phyloP scores from a whole-genome alignment of 2,329 filamentous ascomycete species.

The Colletotrichum sp. region DNA sequence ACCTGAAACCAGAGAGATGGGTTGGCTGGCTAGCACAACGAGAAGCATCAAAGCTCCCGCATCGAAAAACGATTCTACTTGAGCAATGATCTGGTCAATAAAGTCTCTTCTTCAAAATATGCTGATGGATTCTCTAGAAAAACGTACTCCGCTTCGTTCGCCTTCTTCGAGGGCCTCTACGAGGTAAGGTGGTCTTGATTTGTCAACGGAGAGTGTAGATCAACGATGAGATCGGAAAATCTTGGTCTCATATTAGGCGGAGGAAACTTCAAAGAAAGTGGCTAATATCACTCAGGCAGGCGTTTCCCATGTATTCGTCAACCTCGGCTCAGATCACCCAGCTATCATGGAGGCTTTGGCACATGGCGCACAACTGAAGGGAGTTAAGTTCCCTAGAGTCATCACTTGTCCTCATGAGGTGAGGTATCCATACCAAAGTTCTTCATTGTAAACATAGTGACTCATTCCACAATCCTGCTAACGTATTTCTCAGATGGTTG shows the following conservation, averaged over 20 bases:
- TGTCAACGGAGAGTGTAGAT: not conserved
- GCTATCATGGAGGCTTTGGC: conserved; percentile 77
- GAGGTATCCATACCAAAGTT: conserved; percentile 8
- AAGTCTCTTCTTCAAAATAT: not conserved
- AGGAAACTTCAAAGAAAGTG: not conserved
- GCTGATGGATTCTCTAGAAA: conserved; percentile 18
- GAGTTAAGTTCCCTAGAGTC: conserved; percentile 66
- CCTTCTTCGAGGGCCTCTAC: conserved; percentile 84
- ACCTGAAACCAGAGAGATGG: not conserved
- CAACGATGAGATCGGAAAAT: not conserved
- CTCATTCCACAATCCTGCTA: not conserved
- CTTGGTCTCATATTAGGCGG: not conserved
- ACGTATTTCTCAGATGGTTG: conserved; percentile 67
- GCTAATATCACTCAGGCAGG: conserved; percentile 43
- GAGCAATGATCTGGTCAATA: not conserved
- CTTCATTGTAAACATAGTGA: not conserved
- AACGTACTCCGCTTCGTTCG: conserved; percentile 77
- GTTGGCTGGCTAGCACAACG: not conserved
- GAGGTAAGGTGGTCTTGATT: conserved; percentile 42
- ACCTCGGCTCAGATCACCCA: conserved; percentile 69
- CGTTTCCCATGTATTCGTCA: conserved; percentile 65
- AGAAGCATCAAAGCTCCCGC: not conserved
- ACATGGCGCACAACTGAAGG: conserved; percentile 70
- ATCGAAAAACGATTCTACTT: not conserved
- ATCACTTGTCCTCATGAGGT: conserved; percentile 79